Percentiles rank a stretch among this genome's conserved stretches.
Evolutionary conservation across 1,284 basidiomycete genomes (phyloP).

Genomic region (Rhodotorula mucilaginosa): DNA sequence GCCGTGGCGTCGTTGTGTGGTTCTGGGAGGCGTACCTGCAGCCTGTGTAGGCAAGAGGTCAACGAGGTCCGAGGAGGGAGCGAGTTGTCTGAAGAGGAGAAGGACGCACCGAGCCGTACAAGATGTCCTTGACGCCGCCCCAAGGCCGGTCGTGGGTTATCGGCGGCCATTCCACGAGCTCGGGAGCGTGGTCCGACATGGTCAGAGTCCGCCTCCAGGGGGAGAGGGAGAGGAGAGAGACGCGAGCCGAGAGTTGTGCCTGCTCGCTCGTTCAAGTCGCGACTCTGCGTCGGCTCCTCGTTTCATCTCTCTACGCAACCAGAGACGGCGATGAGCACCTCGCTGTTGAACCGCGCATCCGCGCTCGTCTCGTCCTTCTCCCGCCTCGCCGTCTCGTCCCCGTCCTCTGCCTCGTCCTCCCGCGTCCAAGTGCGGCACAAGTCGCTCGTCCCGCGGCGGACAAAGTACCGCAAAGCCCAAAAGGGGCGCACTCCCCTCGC

Average conservation of each 20-base stretch:
- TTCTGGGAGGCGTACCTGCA: conserved; percentile 2
- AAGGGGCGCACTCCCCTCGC: conserved; percentile 45
- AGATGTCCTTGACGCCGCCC: conserved; percentile 49
- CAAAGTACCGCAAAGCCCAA: conserved; percentile 45
- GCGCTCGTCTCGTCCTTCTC: conserved; percentile 14
- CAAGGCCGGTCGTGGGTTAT: conserved; percentile 6
- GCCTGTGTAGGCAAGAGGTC: conserved; percentile 16
- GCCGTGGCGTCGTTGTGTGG: not conserved
- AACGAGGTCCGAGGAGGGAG: not conserved
- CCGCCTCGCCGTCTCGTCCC: conserved; percentile 9
- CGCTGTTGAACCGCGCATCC: conserved; percentile 12
- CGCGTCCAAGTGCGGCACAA: conserved; percentile 39
- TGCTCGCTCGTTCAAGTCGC: not conserved
- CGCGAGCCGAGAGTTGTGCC: not conserved
- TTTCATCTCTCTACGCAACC: not conserved
- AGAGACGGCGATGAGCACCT: conserved; percentile 6
- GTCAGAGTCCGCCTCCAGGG: too few species aligned
- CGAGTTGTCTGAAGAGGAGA: not conserved
- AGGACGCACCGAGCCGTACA: conserved; percentile 53
- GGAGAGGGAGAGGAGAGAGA: not conserved
- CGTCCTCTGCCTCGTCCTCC: conserved; percentile 18
- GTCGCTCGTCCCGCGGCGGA: conserved; percentile 41
- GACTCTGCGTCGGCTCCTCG: not conserved
- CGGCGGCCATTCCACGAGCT: not conserved
- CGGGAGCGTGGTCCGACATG: not conserved